Evolutionary conservation across 1,284 basidiomycete species (phyloP), one percentile per base, ranked within the genome.

Genomic region (Pseudozyma sp.): DNA sequence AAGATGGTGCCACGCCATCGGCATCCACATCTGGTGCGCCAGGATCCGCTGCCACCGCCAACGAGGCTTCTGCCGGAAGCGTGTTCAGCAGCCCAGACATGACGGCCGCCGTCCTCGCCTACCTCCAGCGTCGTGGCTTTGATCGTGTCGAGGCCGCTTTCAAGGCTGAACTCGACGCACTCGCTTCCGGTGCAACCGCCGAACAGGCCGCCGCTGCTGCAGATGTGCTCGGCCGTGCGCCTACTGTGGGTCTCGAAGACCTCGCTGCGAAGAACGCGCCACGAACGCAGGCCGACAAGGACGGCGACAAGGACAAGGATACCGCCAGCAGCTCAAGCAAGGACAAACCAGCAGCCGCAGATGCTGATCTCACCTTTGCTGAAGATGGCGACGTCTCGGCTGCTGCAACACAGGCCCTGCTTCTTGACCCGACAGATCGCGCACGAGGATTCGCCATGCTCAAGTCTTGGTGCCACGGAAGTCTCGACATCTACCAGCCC

Each of bases 401-500:
- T 17, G 74, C 77, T 8, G 91, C 92, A 1, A 92, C 93, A 75
- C 92, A 94, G 69, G 90, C 92, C 46, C 87, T 93, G 43, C 89
- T 92, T 16, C 86, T 92, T 17, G 94, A 97, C 84, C 92, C 94
- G 3, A 92, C 91, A 14, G 94, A 97, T 84, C 91, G 93, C 68
- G 92, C 94, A 62, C 90, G 92, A 79, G 92, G 93, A 1, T 95
- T 93, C 82, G 88, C 90, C 63, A 92, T 94, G 79, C 87, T 97
- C 61, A 93, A 96, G 83, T 88, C 90, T n/a, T 97, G 95, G 95
- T 94, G 94, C 47, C 92, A 94, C 85, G 91, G 92, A 34, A 93
- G 91, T 35, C 84, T 93, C 67, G 92, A 93, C 81, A 93, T 94
- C 89, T 94, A 94, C 84, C 82, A 86, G 57, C 93, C 94, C 63